Base-by-base conservation (phyloP, 2,329 filamentous ascomycete species). In the Sordariomycetes sp. region DNA sequence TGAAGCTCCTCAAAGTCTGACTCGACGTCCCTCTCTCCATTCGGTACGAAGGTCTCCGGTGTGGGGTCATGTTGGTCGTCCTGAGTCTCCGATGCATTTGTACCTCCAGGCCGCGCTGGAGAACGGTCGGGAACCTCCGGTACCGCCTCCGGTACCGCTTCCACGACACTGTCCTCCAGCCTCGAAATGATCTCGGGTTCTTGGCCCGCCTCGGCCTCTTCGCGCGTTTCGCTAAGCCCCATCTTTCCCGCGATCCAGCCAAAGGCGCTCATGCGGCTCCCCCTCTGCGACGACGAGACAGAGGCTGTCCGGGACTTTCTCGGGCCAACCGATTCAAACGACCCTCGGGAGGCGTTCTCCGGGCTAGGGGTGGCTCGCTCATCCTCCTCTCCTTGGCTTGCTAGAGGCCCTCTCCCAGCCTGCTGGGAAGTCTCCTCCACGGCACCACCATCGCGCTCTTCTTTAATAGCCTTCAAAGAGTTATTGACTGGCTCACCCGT, bases 391-490 rank as follows among this genome's bases (percentile, higher is more conserved):
- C 37, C 37, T 16, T 43, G 14, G 12, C 4, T 16, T 3, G 4
- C 37, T 14, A 4, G 14, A n/a, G 12, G 14, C 37, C 48, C 48
- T 35, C 48, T 53, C 55, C 34, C 55, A 57, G 55, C 55, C 55
- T 28, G 55, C 55, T 57, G 55, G 35, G 55, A 25, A 50, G 20
- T 28, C 22, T 24, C 20, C 34, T 2, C 20, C 12, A 16, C 55
- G 28, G 20, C n/a, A 32, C 40, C n/a, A 32, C 40, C 24, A 28
- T 25, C 48, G 32, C 12, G 32, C 20, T 22, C 57, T 40, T 22
- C 55, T 14, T 57, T 57, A 58, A 40, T 58, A 58, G 51, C 57
- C 57, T 58, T 58, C 51, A 58, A 34, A 58, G 1, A 16, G 57
- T 58, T 58, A 58, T 54, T 58, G 51, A 58, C 28, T 46, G 35